phyloP scores from a whole-genome alignment of 192 early-diverging fungal genomes.

The Backusella luteola region DNA sequence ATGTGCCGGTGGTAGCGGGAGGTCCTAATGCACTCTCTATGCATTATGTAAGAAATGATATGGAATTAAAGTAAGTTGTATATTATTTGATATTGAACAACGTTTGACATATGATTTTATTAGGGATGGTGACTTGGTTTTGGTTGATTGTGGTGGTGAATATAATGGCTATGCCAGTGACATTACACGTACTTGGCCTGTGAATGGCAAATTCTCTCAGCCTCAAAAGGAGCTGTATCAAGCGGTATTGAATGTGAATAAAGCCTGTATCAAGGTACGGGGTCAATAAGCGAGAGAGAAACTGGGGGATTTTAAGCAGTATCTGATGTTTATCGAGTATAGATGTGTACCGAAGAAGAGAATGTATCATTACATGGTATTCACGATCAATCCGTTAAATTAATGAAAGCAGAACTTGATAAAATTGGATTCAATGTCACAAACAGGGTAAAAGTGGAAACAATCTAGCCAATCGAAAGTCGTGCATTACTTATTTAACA shows the following conservation, averaged over 20 bases:
- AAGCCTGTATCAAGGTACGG: constrained; percentile 77
- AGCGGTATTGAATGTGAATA: constrained; percentile 81
- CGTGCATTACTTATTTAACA: too few species aligned
- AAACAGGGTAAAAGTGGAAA: constrained; percentile 38
- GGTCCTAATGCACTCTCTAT: constrained; percentile 88
- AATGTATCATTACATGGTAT: constrained; percentile 78
- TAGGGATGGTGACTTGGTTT: constrained; percentile 77
- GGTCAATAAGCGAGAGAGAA: background rate
- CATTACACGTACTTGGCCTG: constrained; percentile 92
- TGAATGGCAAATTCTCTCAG: constrained; percentile 79
- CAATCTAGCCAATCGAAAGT: too few species aligned
- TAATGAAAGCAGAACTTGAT: constrained; percentile 69
- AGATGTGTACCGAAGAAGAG: constrained; percentile 53
- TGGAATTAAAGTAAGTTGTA: constrained; percentile 46
- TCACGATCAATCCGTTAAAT: constrained; percentile 69
- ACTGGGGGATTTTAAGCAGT: background rate
- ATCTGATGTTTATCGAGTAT: background rate
- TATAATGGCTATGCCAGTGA: constrained; percentile 89
- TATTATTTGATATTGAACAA: background rate
- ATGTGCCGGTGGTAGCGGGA: constrained; percentile 95
- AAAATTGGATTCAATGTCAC: constrained; percentile 66
- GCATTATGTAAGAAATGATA: constrained; percentile 94
- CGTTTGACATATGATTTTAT: background rate
- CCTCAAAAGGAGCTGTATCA: constrained; percentile 84
- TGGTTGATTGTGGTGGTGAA: constrained; percentile 92